A percentile compares a stretch with the other conserved stretches of the same genome.
phyloP scores from a whole-genome alignment of 2,329 filamentous ascomycete species.

The Colletotrichum truncatum region DNA sequence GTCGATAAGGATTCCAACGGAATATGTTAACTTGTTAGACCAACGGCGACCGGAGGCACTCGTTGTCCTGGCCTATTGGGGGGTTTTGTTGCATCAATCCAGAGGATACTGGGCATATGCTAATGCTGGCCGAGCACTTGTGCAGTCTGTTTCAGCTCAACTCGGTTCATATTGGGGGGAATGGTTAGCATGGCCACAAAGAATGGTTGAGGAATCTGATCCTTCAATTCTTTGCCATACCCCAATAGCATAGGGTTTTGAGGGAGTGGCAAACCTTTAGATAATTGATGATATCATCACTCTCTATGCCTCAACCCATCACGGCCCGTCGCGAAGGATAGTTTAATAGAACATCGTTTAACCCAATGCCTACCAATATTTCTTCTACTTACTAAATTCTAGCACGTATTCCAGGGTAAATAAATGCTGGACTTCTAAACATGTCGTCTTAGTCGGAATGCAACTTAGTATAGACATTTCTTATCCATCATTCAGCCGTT shows the following conservation, averaged over 20 bases:
- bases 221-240: background rate
- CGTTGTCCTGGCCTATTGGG: conserved; percentile 51
- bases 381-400: too few relatives aligned
- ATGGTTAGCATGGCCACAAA: conserved; percentile 36
- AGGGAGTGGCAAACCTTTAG: too few relatives aligned
- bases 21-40: conserved; percentile 46
- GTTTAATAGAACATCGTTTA: too few relatives aligned
- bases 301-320: too few relatives aligned
- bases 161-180: conserved; percentile 42
- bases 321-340: too few relatives aligned
- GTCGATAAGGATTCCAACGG: conserved; percentile 43
- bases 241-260: background rate
- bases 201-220: background rate
- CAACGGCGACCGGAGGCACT: conserved; percentile 48
- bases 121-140: conserved; percentile 39
- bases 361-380: too few relatives aligned
- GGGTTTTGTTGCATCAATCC: conserved; percentile 47
- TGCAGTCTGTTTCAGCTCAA: conserved; percentile 36
- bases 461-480: too few relatives aligned
- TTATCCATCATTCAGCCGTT: too few relatives aligned
- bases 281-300: too few relatives aligned
- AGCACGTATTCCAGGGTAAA: too few relatives aligned
- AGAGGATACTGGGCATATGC: conserved; percentile 45
- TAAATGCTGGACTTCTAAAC: too few relatives aligned
- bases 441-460: too few relatives aligned